phyloP scores from a whole-genome alignment of 441 rosid species.

The Eruca vesicaria region DNA sequence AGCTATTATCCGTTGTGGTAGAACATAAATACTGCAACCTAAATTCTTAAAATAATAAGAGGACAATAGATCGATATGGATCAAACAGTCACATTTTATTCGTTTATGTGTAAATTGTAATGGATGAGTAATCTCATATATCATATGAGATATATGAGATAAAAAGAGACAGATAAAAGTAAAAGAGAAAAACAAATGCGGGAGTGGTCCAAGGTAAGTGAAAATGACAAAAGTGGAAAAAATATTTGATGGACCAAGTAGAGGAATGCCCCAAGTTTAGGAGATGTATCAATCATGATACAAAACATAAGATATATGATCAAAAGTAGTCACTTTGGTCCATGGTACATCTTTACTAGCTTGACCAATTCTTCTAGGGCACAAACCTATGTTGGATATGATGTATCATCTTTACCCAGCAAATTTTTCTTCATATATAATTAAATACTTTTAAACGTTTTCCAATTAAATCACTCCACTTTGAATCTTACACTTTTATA shows the following conservation, averaged over 20 bases:
- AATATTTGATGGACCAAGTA: conserved; percentile 26
- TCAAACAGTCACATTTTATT: neutral
- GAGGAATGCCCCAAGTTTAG: conserved; percentile 41
- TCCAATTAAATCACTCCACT: conserved; percentile 32
- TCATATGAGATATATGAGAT: neutral
- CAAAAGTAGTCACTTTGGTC: conserved; percentile 38
- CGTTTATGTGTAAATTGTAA: neutral
- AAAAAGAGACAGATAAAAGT: neutral
- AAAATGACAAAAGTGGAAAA: conserved; percentile 39
- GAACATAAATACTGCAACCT: no score
- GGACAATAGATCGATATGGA: neutral
- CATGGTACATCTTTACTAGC: conserved; percentile 36
- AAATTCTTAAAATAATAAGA: no score
- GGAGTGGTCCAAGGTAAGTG: conserved; percentile 37
- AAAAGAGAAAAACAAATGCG: conserved; percentile 2
- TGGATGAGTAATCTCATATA: neutral
- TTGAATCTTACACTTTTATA: conserved; percentile 31
- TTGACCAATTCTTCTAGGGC: conserved; percentile 34
- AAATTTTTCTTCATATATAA: conserved; percentile 7
- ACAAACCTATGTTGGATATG: conserved; percentile 30
- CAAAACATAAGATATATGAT: conserved; percentile 22
- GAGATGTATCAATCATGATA: conserved; percentile 38
- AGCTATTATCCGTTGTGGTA: no score
- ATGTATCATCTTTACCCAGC: conserved; percentile 38
- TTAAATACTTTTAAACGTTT: conserved; percentile 13